A percentile compares a stretch with the other conserved stretches of the same genome.
phyloP scores from a whole-genome alignment of 257 asterid species.

The Ballota nigra region DNA sequence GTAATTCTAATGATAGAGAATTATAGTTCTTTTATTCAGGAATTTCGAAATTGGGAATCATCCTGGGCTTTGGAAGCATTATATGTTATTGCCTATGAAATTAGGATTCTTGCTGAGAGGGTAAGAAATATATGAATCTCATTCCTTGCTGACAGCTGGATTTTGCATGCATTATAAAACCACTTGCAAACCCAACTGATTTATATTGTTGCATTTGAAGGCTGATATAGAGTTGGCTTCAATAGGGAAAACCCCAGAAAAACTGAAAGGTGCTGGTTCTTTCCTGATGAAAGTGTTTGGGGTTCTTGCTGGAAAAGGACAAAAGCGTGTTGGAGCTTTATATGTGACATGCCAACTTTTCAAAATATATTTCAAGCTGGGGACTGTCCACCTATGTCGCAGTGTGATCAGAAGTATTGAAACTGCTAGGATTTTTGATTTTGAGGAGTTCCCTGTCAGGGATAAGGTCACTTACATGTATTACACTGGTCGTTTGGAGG shows the following conservation, averaged over 20 bases:
- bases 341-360: slow-evolving; percentile 93
- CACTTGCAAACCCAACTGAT: slow-evolving; percentile 22
- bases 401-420: slow-evolving; percentile 97
- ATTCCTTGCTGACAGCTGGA: background rate
- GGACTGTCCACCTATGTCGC: slow-evolving; percentile 89
- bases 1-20: slow-evolving; percentile 43
- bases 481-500: slow-evolving; percentile 97
- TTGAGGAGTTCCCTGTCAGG: slow-evolving; percentile 91
- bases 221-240: slow-evolving; percentile 91
- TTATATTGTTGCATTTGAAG: slow-evolving; percentile 44
- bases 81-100: slow-evolving; percentile 75
- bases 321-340: slow-evolving; percentile 92
- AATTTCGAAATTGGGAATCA: slow-evolving; percentile 96
- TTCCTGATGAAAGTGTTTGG: slow-evolving; percentile 97
- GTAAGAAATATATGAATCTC: slow-evolving; percentile 39
- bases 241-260: slow-evolving; percentile 81
- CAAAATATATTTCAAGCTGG: slow-evolving; percentile 91
- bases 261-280: slow-evolving; percentile 93
- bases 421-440: slow-evolving; percentile 89
- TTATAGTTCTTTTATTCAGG: slow-evolving; percentile 92
- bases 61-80: slow-evolving; percentile 97
- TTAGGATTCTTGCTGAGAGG: slow-evolving; percentile 89
- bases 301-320: slow-evolving; percentile 93
- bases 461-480: slow-evolving; percentile 98
- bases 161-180: background rate